Base-by-base conservation (phyloP, 2,329 filamentous ascomycete genomes). In the Phoma herbarum region DNA sequence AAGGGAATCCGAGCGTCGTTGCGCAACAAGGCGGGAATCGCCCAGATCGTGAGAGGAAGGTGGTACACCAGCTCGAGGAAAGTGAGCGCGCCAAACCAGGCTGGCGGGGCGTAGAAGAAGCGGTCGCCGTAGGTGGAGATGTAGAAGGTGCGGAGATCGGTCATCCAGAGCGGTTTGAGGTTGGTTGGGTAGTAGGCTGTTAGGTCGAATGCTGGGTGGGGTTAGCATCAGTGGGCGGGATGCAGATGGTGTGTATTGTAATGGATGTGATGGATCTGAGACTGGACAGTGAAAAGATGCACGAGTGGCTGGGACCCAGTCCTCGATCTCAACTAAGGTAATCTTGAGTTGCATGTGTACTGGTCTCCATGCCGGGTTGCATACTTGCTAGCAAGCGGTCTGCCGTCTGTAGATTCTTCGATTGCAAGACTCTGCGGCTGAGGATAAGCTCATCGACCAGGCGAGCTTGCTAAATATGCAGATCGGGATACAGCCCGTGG, bases 21-120 rank as follows among this genome's bases (percentile, higher is more conserved):
- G 85, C 69, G 67, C 16, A 83, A 64, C 10, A 89, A 73, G 1
- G 80, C 86, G n/a, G 80, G 74, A 18, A 89, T 77, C 0, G 84
- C 84, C 85, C 85, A 89, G 14, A 87, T 52, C 44, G 83, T 86
- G 18, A 88, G 67, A 0, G 88, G 88, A 0, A 86, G 73, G 72
- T 90, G 88, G 68, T 85, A 87, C 18, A 86, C 56, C 2, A 85
- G 69, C 70, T 90, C 88, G 69, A 89, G 82, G 71, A 81, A 83
- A 25, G 83, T 80, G 68, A 85, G 87, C 14, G 79, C 63, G 11
- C 76, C 77, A 70, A 90, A 90, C 83, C 85, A 90, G 4, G 79
- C 72, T 37, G 87, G 87, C 2, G 85, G 81, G 3, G 78, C 69
- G 31, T 82, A 79, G 77, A 90, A 89, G 79, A 89, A 88, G 52